A percentile compares a stretch with the other conserved stretches of the same genome.
Conservation (phyloP, 2,329 filamentous ascomycete genomes). For the Teratosphaeria gauchensis region DNA sequence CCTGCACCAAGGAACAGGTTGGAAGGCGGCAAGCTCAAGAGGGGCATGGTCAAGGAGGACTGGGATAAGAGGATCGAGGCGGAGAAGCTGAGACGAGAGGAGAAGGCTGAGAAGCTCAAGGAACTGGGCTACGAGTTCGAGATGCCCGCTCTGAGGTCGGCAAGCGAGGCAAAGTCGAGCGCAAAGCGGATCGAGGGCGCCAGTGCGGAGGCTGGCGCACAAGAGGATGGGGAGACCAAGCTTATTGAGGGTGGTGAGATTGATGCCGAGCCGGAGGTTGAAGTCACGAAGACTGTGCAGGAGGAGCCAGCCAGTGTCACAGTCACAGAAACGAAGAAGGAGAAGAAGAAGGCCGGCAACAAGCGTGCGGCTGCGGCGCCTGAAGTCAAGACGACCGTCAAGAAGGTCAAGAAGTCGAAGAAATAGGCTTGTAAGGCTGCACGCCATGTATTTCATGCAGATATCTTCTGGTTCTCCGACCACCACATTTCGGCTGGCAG, state of each 20-base stretch:
- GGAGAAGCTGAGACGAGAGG: constrained; percentile 60
- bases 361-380: constrained; percentile 18
- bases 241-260: background rate
- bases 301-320: constrained; percentile 8
- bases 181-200: constrained; percentile 24
- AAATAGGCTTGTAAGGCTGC: background rate
- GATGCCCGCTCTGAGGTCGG: constrained; percentile 59
- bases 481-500: no score
- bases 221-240: background rate
- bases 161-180: constrained; percentile 42
- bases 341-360: constrained; percentile 26
- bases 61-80: constrained; percentile 68
- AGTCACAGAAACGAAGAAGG: constrained; percentile 11
- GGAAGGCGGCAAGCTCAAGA: constrained; percentile 63
- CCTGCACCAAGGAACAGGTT: constrained; percentile 88
- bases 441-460: background rate
- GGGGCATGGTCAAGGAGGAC: constrained; percentile 60
- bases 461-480: no score
- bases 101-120: constrained; percentile 66
- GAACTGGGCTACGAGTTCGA: constrained; percentile 76
- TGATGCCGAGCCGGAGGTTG: background rate
- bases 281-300: constrained; percentile 7
- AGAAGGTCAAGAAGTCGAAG: constrained; percentile 8
- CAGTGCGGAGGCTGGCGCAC: constrained; percentile 6
- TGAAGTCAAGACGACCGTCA: constrained; percentile 26